Base-by-base conservation (phyloP, 2,329 filamentous ascomycete genomes). In the Fusarium marasasianum region DNA sequence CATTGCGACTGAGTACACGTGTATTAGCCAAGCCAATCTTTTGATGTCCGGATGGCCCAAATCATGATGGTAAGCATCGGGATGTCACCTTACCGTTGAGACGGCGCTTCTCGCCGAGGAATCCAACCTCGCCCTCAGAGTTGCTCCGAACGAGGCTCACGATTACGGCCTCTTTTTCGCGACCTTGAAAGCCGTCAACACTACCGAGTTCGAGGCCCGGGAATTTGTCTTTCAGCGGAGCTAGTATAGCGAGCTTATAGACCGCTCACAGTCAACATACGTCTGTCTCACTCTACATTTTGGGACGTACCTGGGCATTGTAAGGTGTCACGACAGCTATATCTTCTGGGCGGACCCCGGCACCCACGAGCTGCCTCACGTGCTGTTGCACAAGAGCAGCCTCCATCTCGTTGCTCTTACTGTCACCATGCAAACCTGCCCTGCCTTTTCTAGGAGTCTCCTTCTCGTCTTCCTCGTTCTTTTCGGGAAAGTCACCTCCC, bases 261-360 rank as follows among this genome's bases (percentile, higher is more conserved):
- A 75, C 65, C 58, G 22, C 69, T 63, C 71, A 69, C 69, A 74
- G 56, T 80, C 75, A 74, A 69, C 45, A 65, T 50, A 31, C 26
- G 38, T 40, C 54, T 55, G 40, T 40, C 51, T 57, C 55, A 64
- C 48, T 44, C n/a, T 40, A 59, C 67, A 68, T 44, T 51, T 44
- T 63, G 43, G 41, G 59, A 65, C 78, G 64, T 77, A 93, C 91
- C 88, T 96, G 96, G 20, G 94, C 96, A 84, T 98, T 98, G 84
- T 99, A 99, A 44, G 96, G 96, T 54, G 96, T 98, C 60, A 99
- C 91, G 18, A 98, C 92, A 2, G 96, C 96, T 77, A 99, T 95
- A 79, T 98, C 94, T 77, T 94, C 91, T 8, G 94, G 86, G 76
- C 87, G 91, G 37, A 99, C 89, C 2, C 96, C 96, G 2, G 94